phyloP scores from a whole-genome alignment of 2,329 filamentous ascomycete genomes.

The Cladophialophora exuberans region DNA sequence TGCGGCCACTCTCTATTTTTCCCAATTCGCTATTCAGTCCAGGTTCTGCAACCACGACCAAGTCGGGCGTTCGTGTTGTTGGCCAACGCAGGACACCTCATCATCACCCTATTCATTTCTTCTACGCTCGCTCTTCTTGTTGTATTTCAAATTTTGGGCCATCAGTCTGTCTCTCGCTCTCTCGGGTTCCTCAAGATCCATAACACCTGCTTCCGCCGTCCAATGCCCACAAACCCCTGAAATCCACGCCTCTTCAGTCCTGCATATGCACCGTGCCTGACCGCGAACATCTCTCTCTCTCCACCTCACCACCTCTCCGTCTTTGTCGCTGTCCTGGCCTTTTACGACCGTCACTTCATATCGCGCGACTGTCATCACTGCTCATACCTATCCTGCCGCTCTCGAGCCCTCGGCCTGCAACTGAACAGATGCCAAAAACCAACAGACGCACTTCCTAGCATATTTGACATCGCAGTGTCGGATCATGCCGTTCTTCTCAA shows the following conservation, averaged over 20 bases:
- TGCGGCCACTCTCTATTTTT: conserved; percentile 9
- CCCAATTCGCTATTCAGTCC: conserved; percentile 13
- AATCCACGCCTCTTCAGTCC: conserved; percentile 11
- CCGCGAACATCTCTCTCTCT: conserved; percentile 4
- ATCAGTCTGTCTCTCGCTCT: conserved; percentile 5
- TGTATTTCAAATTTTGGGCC: conserved; percentile 20
- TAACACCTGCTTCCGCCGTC: conserved; percentile 15
- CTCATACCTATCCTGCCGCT: not conserved
- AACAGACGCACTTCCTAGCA: not conserved
- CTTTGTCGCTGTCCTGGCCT: conserved; percentile 1
- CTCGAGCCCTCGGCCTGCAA: not conserved
- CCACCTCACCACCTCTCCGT: not conserved
- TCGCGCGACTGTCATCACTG: not conserved
- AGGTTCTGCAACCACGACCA: conserved; percentile 2
- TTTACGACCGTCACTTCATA: not conserved
- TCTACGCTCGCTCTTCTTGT: conserved; percentile 16
- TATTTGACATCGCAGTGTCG: not conserved
- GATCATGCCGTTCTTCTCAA: conserved; percentile 62
- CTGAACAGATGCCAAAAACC: conserved; percentile 21
- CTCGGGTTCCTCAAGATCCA: too few species aligned
- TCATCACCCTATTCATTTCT: conserved; percentile 16
- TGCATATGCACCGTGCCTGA: conserved; percentile 27
- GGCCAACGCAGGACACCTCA: conserved; percentile 13
- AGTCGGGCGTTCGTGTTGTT: conserved; percentile 15
- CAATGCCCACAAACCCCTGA: conserved; percentile 27